Conservation (phyloP, 2,329 filamentous ascomycete species). For the Ploettnerulaceae sp. region DNA sequence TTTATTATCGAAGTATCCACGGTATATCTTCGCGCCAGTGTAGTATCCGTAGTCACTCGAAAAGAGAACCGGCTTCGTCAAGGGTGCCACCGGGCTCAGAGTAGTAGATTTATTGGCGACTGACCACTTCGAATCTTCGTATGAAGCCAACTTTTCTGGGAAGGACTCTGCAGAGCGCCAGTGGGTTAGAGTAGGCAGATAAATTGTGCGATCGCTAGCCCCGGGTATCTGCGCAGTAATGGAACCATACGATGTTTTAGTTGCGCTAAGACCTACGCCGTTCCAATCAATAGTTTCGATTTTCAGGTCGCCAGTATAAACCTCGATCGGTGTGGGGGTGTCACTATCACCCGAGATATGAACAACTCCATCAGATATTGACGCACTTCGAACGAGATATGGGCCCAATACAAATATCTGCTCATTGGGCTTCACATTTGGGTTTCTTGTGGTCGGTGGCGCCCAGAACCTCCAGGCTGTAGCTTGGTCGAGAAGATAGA, state of each 20-base stretch:
- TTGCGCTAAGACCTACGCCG: conserved; percentile 36
- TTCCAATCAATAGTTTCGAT: conserved; percentile 44
- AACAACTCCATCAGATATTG: conserved; percentile 33
- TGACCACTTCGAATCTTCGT: conserved; percentile 48
- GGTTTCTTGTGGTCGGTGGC: conserved; percentile 42
- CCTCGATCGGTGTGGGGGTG: conserved; percentile 39
- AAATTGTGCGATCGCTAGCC: conserved; percentile 37
- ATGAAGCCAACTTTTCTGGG: conserved; percentile 42
- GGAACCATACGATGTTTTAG: conserved; percentile 41
- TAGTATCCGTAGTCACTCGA: conserved; percentile 52
- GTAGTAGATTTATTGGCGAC: conserved; percentile 46
- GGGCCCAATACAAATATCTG: conserved; percentile 44
- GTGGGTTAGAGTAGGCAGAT: conserved; percentile 40
- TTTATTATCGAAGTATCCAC: conserved; percentile 44
- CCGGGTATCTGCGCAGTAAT: conserved; percentile 39
- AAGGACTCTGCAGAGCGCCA: conserved; percentile 49
- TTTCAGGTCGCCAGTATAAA: conserved; percentile 38
- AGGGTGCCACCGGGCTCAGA: conserved; percentile 41
- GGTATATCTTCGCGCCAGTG: conserved; percentile 47
- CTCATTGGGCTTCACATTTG: conserved; percentile 41
- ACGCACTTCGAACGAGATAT: conserved; percentile 41
- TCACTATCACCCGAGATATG: conserved; percentile 39
- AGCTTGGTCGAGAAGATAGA: conserved; percentile 48
- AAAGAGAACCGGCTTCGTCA: conserved; percentile 49
- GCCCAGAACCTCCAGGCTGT: conserved; percentile 55